Evolutionary conservation across 768 basidiomycete genomes (phyloP).

Genomic region (Chlorophyllum brunneum): DNA sequence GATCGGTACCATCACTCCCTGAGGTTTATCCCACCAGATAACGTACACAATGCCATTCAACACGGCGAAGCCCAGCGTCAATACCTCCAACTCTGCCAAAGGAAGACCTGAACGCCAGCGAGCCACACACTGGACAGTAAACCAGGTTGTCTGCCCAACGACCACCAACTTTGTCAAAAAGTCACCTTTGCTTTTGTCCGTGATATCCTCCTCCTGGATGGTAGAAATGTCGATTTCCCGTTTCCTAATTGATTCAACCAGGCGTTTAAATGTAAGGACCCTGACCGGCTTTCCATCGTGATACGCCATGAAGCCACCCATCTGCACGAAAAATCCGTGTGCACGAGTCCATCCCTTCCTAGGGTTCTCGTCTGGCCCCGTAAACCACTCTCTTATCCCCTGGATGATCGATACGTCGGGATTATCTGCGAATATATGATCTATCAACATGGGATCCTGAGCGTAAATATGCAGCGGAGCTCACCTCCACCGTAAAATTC

Average conservation of each 20-base stretch:
- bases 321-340: conserved; percentile 14
- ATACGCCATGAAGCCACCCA: conserved; percentile 13
- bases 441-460: no score
- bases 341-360: conserved; percentile 16
- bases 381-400: neutral
- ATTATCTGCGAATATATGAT: no score
- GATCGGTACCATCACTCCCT: neutral
- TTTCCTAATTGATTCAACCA: neutral
- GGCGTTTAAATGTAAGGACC: conserved; percentile 7
- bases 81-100: neutral
- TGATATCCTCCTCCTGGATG: no score
- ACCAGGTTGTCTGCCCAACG: conserved; percentile 21
- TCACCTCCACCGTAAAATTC: no score
- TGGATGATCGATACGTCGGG: neutral
- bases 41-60: neutral
- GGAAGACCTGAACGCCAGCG: conserved; percentile 25
- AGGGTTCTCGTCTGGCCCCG: neutral
- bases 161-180: conserved; percentile 19
- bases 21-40: neutral
- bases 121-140: conserved; percentile 10
- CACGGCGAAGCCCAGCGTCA: neutral
- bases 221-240: neutral
- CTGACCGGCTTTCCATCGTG: neutral
- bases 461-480: no score
- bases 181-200: conserved; percentile 23